A percentile compares a stretch with the other conserved stretches of the same genome.
These are phyloP conservation scores for Setaria viridis DNA, from an alignment of 202 grass and related monocot genomes.

Conservation along the genomic window DNA sequence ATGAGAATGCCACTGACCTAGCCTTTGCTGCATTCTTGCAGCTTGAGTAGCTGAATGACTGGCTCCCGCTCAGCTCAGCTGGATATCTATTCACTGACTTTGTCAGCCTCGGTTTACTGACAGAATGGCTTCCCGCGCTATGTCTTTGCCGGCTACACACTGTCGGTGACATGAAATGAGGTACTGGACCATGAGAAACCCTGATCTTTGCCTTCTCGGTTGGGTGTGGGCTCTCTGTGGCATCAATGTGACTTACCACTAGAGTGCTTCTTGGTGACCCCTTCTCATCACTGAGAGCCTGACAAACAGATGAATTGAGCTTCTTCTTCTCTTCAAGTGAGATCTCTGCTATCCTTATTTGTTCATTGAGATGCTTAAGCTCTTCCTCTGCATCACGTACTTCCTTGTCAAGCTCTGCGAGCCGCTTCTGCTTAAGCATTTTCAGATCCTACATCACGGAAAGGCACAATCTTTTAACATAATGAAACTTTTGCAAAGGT, in stretches of 20 bases:
- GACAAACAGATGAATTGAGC: conserved; percentile 30
- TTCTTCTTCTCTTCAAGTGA: conserved; percentile 63
- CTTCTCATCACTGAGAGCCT: conserved; percentile 47
- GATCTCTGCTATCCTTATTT: conserved; percentile 66
- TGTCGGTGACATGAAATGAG: conserved; percentile 84
- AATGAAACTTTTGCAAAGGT: not conserved
- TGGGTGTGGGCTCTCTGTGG: conserved; percentile 47
- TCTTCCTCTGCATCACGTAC: conserved; percentile 64
- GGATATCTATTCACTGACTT: conserved; percentile 50
- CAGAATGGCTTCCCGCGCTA: conserved; percentile 47
- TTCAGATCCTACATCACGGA: conserved; percentile 65
- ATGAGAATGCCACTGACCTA: conserved; percentile 49
- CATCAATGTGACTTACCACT: conserved; percentile 57
- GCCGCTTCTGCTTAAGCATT: conserved; percentile 59
- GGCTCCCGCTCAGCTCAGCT: conserved; percentile 60
- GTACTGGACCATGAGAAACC: conserved; percentile 44
- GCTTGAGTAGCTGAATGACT: conserved; percentile 61
- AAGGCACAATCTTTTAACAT: conserved; percentile 1
- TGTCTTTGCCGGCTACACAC: conserved; percentile 76
- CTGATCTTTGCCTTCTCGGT: conserved; percentile 47
- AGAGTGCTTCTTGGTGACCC: conserved; percentile 87
- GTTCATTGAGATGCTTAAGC: conserved; percentile 54
- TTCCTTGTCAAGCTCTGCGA: conserved; percentile 68
- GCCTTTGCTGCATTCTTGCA: conserved; percentile 51
- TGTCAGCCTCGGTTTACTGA: conserved; percentile 50